These are phyloP conservation scores for Batrachochytrium dendrobatidis DNA, from an alignment of 371 early-diverging fungal species.

Conservation along the genomic window DNA sequence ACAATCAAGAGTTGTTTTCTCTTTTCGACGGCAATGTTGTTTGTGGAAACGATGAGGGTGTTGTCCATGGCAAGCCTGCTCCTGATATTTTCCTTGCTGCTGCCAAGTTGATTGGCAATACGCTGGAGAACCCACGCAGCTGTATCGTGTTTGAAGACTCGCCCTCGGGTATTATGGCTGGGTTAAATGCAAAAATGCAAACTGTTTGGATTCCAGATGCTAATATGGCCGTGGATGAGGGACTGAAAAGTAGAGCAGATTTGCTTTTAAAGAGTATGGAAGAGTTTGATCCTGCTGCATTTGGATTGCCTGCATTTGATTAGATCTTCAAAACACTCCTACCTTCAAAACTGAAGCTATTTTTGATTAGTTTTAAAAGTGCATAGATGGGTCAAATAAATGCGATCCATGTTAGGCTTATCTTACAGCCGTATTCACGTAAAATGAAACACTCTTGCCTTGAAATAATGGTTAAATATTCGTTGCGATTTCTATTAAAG, in stretches of 20 bases:
- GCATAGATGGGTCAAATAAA: too few species aligned
- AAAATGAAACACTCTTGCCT: too few species aligned
- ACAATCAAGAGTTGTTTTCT: constrained; percentile 63
- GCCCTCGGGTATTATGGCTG: constrained; percentile 75
- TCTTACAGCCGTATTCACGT: too few species aligned
- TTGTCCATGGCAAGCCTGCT: constrained; percentile 75
- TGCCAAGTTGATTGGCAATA: constrained; percentile 30
- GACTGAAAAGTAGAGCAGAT: constrained; percentile 38
- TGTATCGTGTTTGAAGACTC: constrained; percentile 94
- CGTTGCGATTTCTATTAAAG: too few species aligned
- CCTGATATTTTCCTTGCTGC: constrained; percentile 87
- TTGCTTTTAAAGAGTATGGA: constrained; percentile 48
- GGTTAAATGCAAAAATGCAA: constrained; percentile 72
- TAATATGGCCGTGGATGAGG: constrained; percentile 32
- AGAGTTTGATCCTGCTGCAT: constrained; percentile 61
- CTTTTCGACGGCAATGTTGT: constrained; percentile 69
- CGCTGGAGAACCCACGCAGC: constrained; percentile 35
- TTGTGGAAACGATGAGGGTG: constrained; percentile 77
- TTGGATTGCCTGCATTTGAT: constrained; percentile 27
- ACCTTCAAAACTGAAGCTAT: too few species aligned
- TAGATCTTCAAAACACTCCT: too few species aligned
- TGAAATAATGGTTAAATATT: too few species aligned
- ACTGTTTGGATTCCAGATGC: constrained; percentile 76
- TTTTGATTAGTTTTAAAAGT: too few species aligned
- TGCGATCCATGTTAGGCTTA: too few species aligned